These are phyloP conservation scores for Lodderomyces theae DNA, from an alignment of 1,139 yeast genomes.

Conservation along the genomic window DNA sequence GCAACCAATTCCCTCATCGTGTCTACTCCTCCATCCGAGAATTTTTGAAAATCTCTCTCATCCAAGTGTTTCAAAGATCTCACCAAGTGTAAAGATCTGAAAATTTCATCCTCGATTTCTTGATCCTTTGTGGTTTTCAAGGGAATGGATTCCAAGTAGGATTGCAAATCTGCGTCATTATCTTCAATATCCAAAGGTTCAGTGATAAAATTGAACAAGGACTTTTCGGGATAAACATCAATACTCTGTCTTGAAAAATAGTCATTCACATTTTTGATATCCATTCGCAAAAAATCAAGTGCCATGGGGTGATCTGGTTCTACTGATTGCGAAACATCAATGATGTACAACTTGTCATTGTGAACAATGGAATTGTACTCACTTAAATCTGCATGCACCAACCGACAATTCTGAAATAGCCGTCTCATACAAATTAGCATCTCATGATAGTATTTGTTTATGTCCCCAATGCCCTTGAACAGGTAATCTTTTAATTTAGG, in stretches of 20 bases:
- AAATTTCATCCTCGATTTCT: constrained; percentile 77
- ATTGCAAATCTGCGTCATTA: constrained; percentile 34
- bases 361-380: constrained; percentile 93
- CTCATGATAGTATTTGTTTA: constrained; percentile 67
- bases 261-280: constrained; percentile 90
- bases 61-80: constrained; percentile 69
- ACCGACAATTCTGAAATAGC: constrained; percentile 80
- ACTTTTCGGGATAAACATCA: constrained; percentile 75
- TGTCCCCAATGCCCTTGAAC: constrained; percentile 61
- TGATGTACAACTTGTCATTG: constrained; percentile 73
- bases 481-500: constrained; percentile 85
- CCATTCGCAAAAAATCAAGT: constrained; percentile 92
- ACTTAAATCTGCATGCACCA: constrained; percentile 95
- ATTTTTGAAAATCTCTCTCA: constrained; percentile 85
- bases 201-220: constrained; percentile 72
- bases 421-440: constrained; percentile 82
- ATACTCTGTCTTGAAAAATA: constrained; percentile 73
- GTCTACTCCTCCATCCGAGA: constrained; percentile 77
- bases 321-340: constrained; percentile 96
- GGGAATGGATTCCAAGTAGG: constrained; percentile 45
- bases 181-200: constrained; percentile 14
- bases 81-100: constrained; percentile 82
- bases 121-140: constrained; percentile 43
- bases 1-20: constrained; percentile 64
- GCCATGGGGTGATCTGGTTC: constrained; percentile 99